phyloP scores from a whole-genome alignment of 257 asterid genomes.

The Ajuga chamaepitys region DNA sequence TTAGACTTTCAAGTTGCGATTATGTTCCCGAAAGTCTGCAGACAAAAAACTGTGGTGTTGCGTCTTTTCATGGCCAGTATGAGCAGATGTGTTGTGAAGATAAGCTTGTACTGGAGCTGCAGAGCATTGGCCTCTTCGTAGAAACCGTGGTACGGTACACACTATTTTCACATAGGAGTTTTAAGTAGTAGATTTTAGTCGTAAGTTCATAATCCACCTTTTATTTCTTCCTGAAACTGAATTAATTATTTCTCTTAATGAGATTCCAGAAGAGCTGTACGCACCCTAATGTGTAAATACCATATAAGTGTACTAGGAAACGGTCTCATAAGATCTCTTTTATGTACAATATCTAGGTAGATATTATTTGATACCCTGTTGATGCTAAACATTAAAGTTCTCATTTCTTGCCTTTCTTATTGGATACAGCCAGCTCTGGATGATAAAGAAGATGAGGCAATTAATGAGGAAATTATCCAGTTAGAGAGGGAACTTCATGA shows the following conservation, averaged over 20 bases:
- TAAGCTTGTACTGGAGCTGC: slow-evolving; percentile 59
- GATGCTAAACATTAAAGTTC: neutral
- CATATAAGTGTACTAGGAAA: neutral
- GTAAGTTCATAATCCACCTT: neutral
- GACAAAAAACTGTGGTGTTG: slow-evolving; percentile 26
- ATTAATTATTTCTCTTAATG: neutral
- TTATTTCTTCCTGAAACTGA: neutral
- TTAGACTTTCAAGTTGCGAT: slow-evolving; percentile 51
- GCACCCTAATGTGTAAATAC: neutral
- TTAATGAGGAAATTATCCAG: slow-evolving; percentile 49
- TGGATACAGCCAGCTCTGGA: slow-evolving; percentile 61
- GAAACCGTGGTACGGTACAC: slow-evolving; percentile 59
- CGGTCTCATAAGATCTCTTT: neutral
- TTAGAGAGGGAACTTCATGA: slow-evolving; percentile 51
- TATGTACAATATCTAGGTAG: neutral
- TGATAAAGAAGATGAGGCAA: slow-evolving; percentile 61
- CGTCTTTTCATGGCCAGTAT: slow-evolving; percentile 45
- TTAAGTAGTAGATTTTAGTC: neutral
- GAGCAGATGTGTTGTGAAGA: slow-evolving; percentile 57
- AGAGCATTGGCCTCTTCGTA: slow-evolving; percentile 52
- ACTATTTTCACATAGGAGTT: neutral
- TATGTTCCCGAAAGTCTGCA: slow-evolving; percentile 37
- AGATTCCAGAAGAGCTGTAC: neutral
- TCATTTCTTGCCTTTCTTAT: slow-evolving; percentile 8
- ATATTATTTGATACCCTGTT: neutral